Evolutionary conservation across 1,139 yeast genomes (phyloP).

Genomic region (Blastobotrys raffinosifermentans): DNA sequence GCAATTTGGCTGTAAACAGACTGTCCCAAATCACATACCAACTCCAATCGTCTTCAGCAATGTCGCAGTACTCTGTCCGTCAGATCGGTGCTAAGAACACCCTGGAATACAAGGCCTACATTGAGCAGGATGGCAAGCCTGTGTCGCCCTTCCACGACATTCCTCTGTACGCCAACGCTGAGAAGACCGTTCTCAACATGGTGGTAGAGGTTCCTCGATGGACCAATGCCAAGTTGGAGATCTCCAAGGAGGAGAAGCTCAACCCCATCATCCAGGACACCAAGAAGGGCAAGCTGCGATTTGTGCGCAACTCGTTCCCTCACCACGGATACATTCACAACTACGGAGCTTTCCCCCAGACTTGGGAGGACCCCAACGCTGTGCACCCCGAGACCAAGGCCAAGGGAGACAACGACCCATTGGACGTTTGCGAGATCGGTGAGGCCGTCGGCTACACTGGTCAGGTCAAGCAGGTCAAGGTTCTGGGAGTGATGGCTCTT

Average conservation of each 20-base stretch:
- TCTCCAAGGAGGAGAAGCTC: conserved; percentile 62
- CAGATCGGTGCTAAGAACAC: conserved; percentile 91
- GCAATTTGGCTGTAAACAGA: too few relatives aligned
- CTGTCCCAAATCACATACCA: too few relatives aligned
- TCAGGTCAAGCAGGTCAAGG: conserved; percentile 76
- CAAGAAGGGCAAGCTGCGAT: conserved; percentile 80
- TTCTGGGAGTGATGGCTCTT: conserved; percentile 87
- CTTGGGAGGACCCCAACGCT: conserved; percentile 78
- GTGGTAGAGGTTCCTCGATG: conserved; percentile 93
- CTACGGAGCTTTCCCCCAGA: conserved; percentile 98
- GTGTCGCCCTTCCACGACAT: conserved; percentile 79
- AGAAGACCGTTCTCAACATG: conserved; percentile 71
- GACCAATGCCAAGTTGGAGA: conserved; percentile 92
- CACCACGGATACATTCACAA: conserved; percentile 95
- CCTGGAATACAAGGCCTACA: conserved; percentile 78
- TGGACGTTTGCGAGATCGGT: conserved; percentile 95
- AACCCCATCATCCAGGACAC: conserved; percentile 94
- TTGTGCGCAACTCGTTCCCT: conserved; percentile 89
- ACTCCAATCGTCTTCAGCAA: conserved; percentile 11
- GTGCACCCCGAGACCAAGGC: conserved; percentile 44
- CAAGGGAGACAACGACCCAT: conserved; percentile 92
- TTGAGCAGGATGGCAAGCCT: conserved; percentile 62
- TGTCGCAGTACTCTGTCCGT: conserved; percentile 39
- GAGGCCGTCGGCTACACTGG: conserved; percentile 60
- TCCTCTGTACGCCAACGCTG: conserved; percentile 61